These are phyloP conservation scores for Xylariaceae sp. DNA, from an alignment of 2,329 filamentous ascomycete species.

Conservation along the genomic window DNA sequence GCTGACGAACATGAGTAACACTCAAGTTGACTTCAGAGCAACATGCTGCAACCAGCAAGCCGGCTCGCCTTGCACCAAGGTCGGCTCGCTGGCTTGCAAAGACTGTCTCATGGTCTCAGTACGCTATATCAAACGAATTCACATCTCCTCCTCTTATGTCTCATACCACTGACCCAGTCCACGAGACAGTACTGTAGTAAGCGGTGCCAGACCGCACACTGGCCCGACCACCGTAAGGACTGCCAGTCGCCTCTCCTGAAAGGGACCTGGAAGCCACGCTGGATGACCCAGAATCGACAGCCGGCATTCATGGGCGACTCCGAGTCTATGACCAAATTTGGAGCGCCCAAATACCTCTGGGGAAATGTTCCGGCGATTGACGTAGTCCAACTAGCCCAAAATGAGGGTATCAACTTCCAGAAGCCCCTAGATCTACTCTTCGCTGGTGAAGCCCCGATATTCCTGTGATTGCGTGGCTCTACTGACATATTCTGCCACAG, in stretches of 20 bases:
- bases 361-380: constrained; percentile 17
- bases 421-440: constrained; percentile 8
- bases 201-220: constrained; percentile 30
- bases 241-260: constrained; percentile 30
- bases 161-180: background rate
- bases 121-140: background rate
- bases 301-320: constrained; percentile 22
- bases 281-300: constrained; percentile 21
- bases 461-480: background rate
- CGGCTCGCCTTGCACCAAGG: constrained; percentile 1
- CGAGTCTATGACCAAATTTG: background rate
- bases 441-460: background rate
- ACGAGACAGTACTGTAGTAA: constrained; percentile 32
- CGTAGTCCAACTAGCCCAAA: constrained; percentile 4
- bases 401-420: constrained; percentile 7
- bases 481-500: constrained; percentile 2
- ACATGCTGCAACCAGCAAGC: constrained; percentile 6
- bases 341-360: constrained; percentile 12
- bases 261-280: constrained; percentile 28
- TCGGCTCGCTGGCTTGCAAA: constrained; percentile 10
- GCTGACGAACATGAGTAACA: too few relatives aligned
- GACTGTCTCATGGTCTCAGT: constrained; percentile 13
- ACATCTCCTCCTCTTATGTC: background rate
- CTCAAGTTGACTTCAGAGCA: background rate
- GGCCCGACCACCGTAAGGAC: constrained; percentile 27